Base-by-base conservation (phyloP, 1,284 basidiomycete species). In the Austroboletus niveus region DNA sequence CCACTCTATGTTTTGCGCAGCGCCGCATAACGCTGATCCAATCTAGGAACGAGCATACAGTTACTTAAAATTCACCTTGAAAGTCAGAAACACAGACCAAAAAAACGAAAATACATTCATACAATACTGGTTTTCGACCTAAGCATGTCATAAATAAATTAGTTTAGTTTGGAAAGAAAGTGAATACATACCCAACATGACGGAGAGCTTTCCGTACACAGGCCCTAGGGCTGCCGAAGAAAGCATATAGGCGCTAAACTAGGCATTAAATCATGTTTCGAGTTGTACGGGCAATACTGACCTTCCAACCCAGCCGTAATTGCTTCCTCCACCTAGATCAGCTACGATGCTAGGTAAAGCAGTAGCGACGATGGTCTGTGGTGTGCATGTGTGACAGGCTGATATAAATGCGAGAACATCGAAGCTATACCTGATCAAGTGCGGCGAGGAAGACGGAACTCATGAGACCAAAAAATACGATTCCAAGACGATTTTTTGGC, bases 401-500 rank as follows among this genome's bases (percentile, higher is more conserved):
- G 10, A 15, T 3, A 22, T 48, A 17, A 14, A 5, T 17, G 22
- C 7, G 7, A 27, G 27, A 27, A 7, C 27, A 27, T 27, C 7
- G 27, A 27, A 5, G 27, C 5, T 27, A 27, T 52, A 79, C 81
- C 69, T 84, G 81, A 60, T 84, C 81, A 44, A 82, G 71, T 10
- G 81, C 80, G 15, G 79, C 79, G 34, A 87, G 66, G 58, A 87
- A 85, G 8, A 77, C 70, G 29, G 69, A 70, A 36, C 27, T 27
- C 27, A 27, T 27, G 27, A 27, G 7, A 27, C 27, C 27, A 17
- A 27, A 27, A 27, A 5, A 5, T 27, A 27, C 7, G 27, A 85
- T 65, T 15, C 69, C 56, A 22, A 86, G 64, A 12, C 74, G 72
- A 63, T 82, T 83, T 53, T 81, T 72, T 5, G 82, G 82, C 1